Conservation (phyloP, 306 rosid species). For the Casuarina glauca region DNA sequence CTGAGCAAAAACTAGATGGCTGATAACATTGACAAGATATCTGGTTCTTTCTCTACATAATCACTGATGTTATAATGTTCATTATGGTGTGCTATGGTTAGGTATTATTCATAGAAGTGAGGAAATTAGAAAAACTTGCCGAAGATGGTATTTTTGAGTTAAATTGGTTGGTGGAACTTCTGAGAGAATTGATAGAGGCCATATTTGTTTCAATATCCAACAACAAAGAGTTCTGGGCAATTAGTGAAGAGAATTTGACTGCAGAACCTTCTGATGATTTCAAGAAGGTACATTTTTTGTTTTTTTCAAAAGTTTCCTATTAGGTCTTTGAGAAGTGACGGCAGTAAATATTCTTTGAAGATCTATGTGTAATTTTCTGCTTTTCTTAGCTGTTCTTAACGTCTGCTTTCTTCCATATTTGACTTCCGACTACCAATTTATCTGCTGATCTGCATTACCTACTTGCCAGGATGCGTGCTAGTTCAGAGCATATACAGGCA, state of each 20-base stretch:
- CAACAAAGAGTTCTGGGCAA: conserved; percentile 42
- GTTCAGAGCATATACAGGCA: not conserved
- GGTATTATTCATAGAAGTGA: conserved; percentile 65
- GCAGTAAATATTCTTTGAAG: not conserved
- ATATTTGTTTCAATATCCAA: conserved; percentile 55
- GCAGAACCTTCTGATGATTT: conserved; percentile 29
- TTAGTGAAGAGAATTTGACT: conserved; percentile 34
- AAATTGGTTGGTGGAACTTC: conserved; percentile 64
- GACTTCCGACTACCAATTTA: not conserved
- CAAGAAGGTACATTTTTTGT: conserved; percentile 49
- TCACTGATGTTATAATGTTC: not conserved
- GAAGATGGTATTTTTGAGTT: conserved; percentile 49
- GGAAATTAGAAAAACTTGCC: conserved; percentile 58
- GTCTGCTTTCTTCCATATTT: not conserved
- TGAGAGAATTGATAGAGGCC: conserved; percentile 53
- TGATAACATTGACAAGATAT: not conserved
- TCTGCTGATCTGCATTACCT: conserved; percentile 1
- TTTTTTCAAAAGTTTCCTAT: not conserved
- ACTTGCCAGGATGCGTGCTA: not conserved
- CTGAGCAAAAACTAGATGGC: not conserved
- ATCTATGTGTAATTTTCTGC: not conserved
- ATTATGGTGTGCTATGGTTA: conserved; percentile 14
- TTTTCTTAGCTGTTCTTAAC: not conserved
- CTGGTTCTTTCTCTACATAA: not conserved
- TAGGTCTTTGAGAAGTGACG: conserved; percentile 7